Percentiles rank a stretch among this genome's conserved stretches.
These are phyloP conservation scores for Mycena venus DNA, from an alignment of 768 basidiomycete genomes.

Conservation along the genomic window DNA sequence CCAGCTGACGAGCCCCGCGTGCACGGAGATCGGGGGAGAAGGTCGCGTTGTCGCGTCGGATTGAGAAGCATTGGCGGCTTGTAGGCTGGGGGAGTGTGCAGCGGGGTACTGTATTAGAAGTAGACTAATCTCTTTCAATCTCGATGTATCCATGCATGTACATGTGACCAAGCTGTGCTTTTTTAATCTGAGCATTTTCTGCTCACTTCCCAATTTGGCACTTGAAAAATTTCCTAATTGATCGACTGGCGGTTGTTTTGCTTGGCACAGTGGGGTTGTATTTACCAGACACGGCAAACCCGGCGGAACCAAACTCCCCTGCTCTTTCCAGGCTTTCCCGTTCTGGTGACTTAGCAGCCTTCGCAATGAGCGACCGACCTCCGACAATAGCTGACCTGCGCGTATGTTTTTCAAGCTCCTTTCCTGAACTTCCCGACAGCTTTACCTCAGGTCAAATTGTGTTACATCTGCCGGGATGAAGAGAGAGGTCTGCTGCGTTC, in stretches of 20 bases:
- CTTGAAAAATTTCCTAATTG: not conserved
- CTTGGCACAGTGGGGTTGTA: not conserved
- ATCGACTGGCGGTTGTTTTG: not conserved
- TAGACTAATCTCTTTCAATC: slow-evolving; percentile 62
- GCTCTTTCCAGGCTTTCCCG: not conserved
- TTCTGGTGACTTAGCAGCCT: not conserved
- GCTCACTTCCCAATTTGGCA: not conserved
- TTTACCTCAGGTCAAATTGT: slow-evolving; percentile 72
- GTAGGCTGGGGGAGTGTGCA: slow-evolving; percentile 91
- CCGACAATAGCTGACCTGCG: slow-evolving; percentile 32
- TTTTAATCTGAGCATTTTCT: not conserved
- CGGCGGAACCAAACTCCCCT: not conserved
- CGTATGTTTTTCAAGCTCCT: not conserved
- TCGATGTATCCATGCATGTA: slow-evolving; percentile 29
- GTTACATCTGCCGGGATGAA: slow-evolving; percentile 82
- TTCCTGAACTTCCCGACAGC: not conserved
- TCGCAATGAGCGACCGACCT: slow-evolving; percentile 24
- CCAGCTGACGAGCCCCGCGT: slow-evolving; percentile 93
- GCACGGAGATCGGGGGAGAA: slow-evolving; percentile 98
- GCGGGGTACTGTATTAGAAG: slow-evolving; percentile 85
- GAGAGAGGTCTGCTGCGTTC: slow-evolving; percentile 25
- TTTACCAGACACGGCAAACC: not conserved
- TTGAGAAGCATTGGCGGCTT: slow-evolving; percentile 98
- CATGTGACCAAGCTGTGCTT: not conserved
- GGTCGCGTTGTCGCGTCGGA: slow-evolving; percentile 93